Percentiles rank a stretch among this genome's conserved stretches.
Conservation (phyloP, 306 rosid species). For the Vicia villosa region DNA sequence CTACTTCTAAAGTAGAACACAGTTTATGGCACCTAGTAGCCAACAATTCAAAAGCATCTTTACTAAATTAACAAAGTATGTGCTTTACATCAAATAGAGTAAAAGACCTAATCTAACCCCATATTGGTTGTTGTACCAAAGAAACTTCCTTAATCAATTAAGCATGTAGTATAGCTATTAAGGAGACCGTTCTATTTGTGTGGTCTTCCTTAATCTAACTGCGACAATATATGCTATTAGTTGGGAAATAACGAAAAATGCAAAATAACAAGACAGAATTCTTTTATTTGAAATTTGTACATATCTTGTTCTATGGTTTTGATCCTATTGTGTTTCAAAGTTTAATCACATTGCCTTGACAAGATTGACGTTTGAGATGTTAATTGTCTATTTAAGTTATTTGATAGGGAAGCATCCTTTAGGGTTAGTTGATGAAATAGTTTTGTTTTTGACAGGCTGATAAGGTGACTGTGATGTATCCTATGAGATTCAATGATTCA, state of each 20-base stretch:
- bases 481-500: constrained; percentile 94
- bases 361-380: constrained; percentile 24
- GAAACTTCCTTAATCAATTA: constrained; percentile 19
- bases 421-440: constrained; percentile 19
- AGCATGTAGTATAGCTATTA: not conserved
- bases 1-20: not conserved
- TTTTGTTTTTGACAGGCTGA: constrained; percentile 67
- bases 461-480: constrained; percentile 87
- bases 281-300: not conserved
- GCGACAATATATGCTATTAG: constrained; percentile 8
- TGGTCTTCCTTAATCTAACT: not conserved
- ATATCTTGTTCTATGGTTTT: constrained; percentile 13
- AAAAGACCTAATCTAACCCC: not conserved
- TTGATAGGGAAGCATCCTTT: constrained; percentile 18
- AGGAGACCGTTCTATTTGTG: not conserved
- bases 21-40: not conserved
- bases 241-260: constrained; percentile 11
- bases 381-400: constrained; percentile 22
- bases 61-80: not conserved
- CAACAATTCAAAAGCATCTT: not conserved
- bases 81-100: constrained; percentile 5
- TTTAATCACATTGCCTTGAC: constrained; percentile 3
- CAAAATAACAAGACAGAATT: not conserved
- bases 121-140: not conserved
- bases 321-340: not conserved